Percentiles rank a stretch among this genome's conserved stretches.
Conservation (phyloP, 345 rosid species). For the Camelina neglecta region DNA sequence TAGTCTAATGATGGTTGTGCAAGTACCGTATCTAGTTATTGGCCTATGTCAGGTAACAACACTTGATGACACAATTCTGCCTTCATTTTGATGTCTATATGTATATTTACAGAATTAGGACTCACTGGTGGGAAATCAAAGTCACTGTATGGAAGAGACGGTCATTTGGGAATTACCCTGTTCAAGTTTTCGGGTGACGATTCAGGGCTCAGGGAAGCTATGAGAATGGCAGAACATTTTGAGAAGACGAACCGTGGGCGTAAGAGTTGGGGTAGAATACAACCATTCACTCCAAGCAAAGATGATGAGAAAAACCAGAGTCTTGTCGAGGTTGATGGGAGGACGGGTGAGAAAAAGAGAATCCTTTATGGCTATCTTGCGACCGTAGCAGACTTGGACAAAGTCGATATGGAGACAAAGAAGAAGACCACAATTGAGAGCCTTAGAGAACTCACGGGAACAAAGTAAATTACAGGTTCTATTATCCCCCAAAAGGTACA, state of each 20-base stretch:
- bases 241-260: constrained; percentile 84
- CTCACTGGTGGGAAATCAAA: constrained; percentile 81
- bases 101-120: constrained; percentile 73
- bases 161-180: constrained; percentile 84
- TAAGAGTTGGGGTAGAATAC: constrained; percentile 70
- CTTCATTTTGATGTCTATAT: constrained; percentile 41
- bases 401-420: constrained; percentile 75
- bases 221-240: constrained; percentile 72
- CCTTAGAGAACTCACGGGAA: constrained; percentile 58
- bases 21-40: constrained; percentile 27
- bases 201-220: constrained; percentile 80
- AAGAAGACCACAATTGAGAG: constrained; percentile 79
- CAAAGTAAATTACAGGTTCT: constrained; percentile 50
- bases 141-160: constrained; percentile 90
- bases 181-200: constrained; percentile 71
- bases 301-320: constrained; percentile 78
- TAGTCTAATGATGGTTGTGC: constrained; percentile 35
- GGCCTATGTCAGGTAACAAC: constrained; percentile 9
- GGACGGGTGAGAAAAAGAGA: constrained; percentile 76
- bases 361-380: constrained; percentile 85
- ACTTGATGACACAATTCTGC: constrained; percentile 31
- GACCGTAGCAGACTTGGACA: constrained; percentile 62
- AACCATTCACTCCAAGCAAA: constrained; percentile 60
- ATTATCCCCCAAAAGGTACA: constrained; percentile 42
- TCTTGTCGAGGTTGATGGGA: constrained; percentile 71